These are phyloP conservation scores for Ampelocalamus luodianensis DNA, from an alignment of 176 grass and related monocot genomes.

Conservation along the genomic window DNA sequence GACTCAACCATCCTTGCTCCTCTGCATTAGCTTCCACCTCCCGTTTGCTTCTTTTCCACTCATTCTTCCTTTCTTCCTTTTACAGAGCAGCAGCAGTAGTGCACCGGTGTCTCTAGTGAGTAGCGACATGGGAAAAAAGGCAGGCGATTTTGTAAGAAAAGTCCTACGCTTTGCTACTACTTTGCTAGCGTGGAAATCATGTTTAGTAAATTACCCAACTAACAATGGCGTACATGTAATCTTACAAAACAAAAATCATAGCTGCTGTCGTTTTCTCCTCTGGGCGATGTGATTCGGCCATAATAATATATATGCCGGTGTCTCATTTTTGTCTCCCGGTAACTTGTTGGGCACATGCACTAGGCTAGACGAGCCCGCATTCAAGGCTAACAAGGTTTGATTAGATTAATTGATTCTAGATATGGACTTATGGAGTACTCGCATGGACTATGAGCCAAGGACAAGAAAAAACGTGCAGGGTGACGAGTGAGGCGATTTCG, in stretches of 20 bases:
- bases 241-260: neutral
- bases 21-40: neutral
- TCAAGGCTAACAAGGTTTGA: neutral
- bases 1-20: too few species aligned
- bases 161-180: neutral
- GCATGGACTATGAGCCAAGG: neutral
- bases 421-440: neutral
- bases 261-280: neutral
- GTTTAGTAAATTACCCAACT: neutral
- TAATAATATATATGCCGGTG: constrained; percentile 29
- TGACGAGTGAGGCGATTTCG: neutral
- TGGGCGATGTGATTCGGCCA: constrained; percentile 3
- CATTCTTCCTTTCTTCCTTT: neutral
- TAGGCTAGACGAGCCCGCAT: constrained; percentile 15
- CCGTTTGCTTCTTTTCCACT: constrained; percentile 49
- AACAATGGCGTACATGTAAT: neutral
- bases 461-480: neutral
- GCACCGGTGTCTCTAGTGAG: constrained; percentile 30
- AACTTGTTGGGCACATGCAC: neutral
- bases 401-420: neutral
- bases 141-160: constrained; percentile 23
- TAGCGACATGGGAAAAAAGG: neutral
- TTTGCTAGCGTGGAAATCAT: neutral
- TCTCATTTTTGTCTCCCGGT: constrained; percentile 8
- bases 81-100: constrained; percentile 27